Percentiles rank a stretch among this genome's conserved stretches.
These are phyloP conservation scores for Apiospora hydei DNA, from an alignment of 2,329 filamentous ascomycete species.

Conservation along the genomic window DNA sequence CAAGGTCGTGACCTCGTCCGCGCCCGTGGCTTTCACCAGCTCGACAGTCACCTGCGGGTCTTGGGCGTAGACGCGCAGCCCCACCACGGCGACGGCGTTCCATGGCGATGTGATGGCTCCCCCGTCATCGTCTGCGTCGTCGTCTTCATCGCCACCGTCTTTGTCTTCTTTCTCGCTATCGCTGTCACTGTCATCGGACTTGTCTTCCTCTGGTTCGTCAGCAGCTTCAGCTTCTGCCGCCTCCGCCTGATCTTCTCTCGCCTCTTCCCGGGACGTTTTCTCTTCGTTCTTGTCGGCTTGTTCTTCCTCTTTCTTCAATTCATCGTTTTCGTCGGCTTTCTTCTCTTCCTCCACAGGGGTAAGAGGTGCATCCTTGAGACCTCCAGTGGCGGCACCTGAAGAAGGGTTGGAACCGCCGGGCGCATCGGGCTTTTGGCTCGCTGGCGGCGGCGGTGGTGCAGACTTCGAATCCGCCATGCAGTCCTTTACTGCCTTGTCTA, in stretches of 20 bases:
- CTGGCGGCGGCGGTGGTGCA: too few relatives aligned
- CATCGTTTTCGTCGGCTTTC: background rate
- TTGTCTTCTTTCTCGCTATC: constrained; percentile 31
- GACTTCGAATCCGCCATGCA: background rate
- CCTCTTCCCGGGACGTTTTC: constrained; percentile 29
- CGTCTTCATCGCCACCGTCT: constrained; percentile 30
- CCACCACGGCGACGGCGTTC: constrained; percentile 67
- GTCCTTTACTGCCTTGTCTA: background rate
- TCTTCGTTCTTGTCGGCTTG: constrained; percentile 40
- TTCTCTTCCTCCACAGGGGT: background rate
- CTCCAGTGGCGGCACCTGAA: too few relatives aligned
- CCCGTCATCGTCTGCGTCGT: background rate
- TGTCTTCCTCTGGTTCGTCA: constrained; percentile 30
- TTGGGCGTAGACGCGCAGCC: constrained; percentile 59
- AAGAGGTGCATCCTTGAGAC: background rate
- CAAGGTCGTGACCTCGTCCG: constrained; percentile 26
- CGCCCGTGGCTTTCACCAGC: constrained; percentile 22
- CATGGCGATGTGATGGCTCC: constrained; percentile 50
- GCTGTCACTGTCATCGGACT: constrained; percentile 30
- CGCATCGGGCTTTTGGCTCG: background rate
- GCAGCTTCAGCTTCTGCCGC: constrained; percentile 29
- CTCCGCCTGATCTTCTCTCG: constrained; percentile 37
- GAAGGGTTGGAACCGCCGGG: background rate
- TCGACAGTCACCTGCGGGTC: constrained; percentile 27
- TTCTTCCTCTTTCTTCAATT: constrained; percentile 30